Percentiles rank a stretch among this genome's conserved stretches.
These are phyloP conservation scores for Colletotrichum coccodes DNA, from an alignment of 2,329 filamentous ascomycete genomes.

Conservation along the genomic window DNA sequence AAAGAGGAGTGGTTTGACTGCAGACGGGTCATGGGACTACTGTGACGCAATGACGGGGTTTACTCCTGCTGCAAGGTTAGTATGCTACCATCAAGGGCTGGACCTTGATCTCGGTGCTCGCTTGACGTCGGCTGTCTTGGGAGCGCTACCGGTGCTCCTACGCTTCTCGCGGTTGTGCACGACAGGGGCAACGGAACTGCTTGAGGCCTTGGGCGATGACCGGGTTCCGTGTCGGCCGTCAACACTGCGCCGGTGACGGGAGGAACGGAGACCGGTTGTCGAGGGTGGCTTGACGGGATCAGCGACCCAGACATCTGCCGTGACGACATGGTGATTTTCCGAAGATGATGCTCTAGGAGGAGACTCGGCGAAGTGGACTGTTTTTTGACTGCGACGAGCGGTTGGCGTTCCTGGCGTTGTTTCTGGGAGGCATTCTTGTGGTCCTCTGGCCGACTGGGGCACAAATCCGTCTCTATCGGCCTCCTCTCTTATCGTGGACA, in stretches of 20 bases:
- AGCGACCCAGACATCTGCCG: background rate
- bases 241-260: conserved; percentile 12
- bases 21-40: background rate
- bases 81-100: conserved; percentile 13
- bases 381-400: conserved; percentile 29
- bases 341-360: conserved; percentile 1
- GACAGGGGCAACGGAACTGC: background rate
- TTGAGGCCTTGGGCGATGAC: conserved; percentile 10
- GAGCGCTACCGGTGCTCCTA: conserved; percentile 1
- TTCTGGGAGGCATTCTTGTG: background rate
- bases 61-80: background rate
- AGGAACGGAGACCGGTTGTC: conserved; percentile 1
- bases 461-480: background rate
- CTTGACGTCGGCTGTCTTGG: conserved; percentile 18
- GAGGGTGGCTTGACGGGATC: background rate
- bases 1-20: background rate
- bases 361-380: conserved; percentile 29
- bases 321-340: background rate
- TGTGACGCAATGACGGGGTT: background rate
- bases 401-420: conserved; percentile 9
- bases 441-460: background rate
- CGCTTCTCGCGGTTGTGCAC: conserved; percentile 19
- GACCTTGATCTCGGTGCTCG: conserved; percentile 16
- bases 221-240: conserved; percentile 1
- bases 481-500: conserved; percentile 18